Conservation (phyloP, 495 filamentous ascomycete genomes). For the Eremomyces bilateralis region DNA sequence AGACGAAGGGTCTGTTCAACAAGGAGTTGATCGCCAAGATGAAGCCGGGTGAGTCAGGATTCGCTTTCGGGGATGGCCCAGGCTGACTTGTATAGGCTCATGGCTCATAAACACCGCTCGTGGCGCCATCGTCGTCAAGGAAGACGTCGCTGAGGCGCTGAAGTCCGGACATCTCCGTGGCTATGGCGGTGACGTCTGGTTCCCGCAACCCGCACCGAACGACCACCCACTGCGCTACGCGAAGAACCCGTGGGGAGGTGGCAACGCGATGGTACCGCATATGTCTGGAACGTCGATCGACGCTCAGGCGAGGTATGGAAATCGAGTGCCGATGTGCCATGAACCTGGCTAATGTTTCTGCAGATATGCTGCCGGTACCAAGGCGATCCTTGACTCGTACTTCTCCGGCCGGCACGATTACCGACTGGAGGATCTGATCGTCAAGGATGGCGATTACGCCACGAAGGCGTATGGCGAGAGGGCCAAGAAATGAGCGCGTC, state of each 20-base stretch:
- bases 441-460: constrained; percentile 77
- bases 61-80: not conserved
- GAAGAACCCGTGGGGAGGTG: constrained; percentile 84
- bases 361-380: constrained; percentile 79
- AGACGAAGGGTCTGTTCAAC: constrained; percentile 90
- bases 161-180: constrained; percentile 85
- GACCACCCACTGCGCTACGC: constrained; percentile 88
- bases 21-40: constrained; percentile 99
- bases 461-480: constrained; percentile 89
- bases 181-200: constrained; percentile 92
- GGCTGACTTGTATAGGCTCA: constrained; percentile 29
- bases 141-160: constrained; percentile 89
- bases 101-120: constrained; percentile 98
- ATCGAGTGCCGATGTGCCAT: too few species aligned
- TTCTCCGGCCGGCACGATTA: constrained; percentile 74
- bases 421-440: constrained; percentile 76
- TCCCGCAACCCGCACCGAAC: constrained; percentile 81
- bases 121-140: constrained; percentile 97
- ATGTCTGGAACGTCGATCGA: constrained; percentile 96
- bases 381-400: constrained; percentile 80
- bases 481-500: constrained; percentile 23
- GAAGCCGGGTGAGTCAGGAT: constrained; percentile 53
- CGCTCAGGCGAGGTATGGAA: constrained; percentile 83
- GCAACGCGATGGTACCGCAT: constrained; percentile 96
- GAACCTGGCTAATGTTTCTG: too few species aligned